A percentile compares a stretch with the other conserved stretches of the same genome.
phyloP scores from a whole-genome alignment of 148 eudicot genomes.

The Fagopyrum homotropicum region DNA sequence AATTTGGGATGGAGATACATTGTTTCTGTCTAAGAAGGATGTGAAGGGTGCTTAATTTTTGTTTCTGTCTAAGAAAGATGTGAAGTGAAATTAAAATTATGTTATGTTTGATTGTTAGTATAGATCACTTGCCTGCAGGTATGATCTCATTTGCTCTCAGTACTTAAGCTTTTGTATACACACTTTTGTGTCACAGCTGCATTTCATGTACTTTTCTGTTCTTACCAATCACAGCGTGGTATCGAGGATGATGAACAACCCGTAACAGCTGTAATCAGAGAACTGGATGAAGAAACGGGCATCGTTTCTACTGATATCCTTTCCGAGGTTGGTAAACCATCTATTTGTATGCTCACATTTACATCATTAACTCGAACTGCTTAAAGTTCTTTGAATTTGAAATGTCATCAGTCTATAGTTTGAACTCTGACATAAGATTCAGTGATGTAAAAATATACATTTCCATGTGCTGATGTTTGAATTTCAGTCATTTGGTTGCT shows the following conservation, averaged over 20 bases:
- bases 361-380: not conserved
- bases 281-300: conserved; percentile 89
- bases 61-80: conserved; percentile 58
- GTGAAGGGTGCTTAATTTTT: not conserved
- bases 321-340: conserved; percentile 51
- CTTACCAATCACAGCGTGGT: conserved; percentile 43
- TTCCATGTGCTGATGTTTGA: not conserved
- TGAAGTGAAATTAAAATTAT: conserved; percentile 45
- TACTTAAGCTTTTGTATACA: not conserved
- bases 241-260: conserved; percentile 93
- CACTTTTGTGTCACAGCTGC: not conserved
- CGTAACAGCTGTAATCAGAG: conserved; percentile 69
- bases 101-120: not conserved
- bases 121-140: no score
- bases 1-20: no score
- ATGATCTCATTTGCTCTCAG: no score
- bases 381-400: not conserved
- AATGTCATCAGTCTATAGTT: not conserved
- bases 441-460: not conserved
- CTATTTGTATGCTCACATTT: not conserved
- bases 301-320: conserved; percentile 69
- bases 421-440: not conserved
- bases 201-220: not conserved
- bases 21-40: not conserved
- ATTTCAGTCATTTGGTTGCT: not conserved